Base-by-base conservation (phyloP, 2,329 filamentous ascomycete genomes). In the Ceratocystis eucalypticola region DNA sequence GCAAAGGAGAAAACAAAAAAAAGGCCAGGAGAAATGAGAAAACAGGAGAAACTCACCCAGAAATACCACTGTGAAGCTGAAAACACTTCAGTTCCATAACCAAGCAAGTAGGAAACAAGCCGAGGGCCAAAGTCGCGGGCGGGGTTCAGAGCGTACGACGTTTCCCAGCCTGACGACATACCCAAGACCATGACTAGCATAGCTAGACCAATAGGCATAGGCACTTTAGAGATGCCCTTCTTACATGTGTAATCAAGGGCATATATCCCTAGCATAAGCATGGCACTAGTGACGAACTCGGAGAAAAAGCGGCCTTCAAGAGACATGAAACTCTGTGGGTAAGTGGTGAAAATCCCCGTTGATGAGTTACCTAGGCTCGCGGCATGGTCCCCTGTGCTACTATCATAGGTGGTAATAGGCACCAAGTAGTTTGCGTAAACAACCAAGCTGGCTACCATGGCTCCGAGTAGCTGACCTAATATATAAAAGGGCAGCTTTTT, bases 111-210 rank as follows among this genome's bases (percentile, higher is more conserved):
- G 0, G 82, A 82, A 69, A 88, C 82, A 57, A 89, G 74, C 10
- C 87, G 78, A 7, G 87, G 87, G 0, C 86, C 85, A 72, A 90
- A 88, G 70, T 91, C 88, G 74, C 88, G 80, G 48, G 86, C 87
- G 55, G 88, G 74, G 71, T 90, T 90, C 70, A 89, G 88, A 12
- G 87, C 87, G 74, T 88, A 90, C 46, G 87, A 86, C 1, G 87
- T 91, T 73, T 90, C 83, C 86, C 85, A 89, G 5, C 88, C 88
- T 70, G 88, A 89, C 72, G 85, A 88, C 44, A 85, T 84, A n/a
- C 86, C 87, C 22, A 90, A 84, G 7, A 86, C 87, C 71, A 89
- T 89, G 69, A 90, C 84, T 62, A 89, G 77, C 74, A 89, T 89
- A 75, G 89, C 88, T 5, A 89, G 75, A 6, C 78, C 82, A 1